Conservation (phyloP, 345 rosid genomes). For the Salix arbutifolia region DNA sequence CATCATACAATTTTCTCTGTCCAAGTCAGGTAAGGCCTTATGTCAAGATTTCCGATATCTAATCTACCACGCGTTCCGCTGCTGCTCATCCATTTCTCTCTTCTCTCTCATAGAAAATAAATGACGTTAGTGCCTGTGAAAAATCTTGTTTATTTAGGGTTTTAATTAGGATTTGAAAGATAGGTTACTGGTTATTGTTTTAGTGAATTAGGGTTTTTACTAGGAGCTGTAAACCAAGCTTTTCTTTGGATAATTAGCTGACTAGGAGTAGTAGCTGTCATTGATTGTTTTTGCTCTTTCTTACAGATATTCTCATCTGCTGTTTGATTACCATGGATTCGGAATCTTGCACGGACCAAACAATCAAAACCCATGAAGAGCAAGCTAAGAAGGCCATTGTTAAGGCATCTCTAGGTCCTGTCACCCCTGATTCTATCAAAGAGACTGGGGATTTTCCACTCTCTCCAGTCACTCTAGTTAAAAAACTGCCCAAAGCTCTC, state of each 20-base stretch:
- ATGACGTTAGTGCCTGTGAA: neutral
- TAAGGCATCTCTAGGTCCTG: conserved; percentile 29
- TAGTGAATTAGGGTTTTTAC: conserved; percentile 1
- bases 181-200: neutral
- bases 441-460: conserved; percentile 37
- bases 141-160: neutral
- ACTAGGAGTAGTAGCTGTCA: neutral
- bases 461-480: conserved; percentile 31
- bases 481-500: conserved; percentile 14
- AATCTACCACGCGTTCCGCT: neutral
- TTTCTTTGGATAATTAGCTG: neutral
- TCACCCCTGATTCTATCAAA: conserved; percentile 38
- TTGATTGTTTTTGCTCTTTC: neutral
- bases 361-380: neutral
- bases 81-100: neutral
- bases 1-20: neutral
- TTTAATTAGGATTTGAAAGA: neutral
- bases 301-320: conserved; percentile 9
- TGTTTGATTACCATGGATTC: conserved; percentile 20
- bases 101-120: neutral
- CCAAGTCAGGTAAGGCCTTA: neutral
- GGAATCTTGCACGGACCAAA: conserved; percentile 8
- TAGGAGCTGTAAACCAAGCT: neutral
- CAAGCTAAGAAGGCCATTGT: conserved; percentile 6
- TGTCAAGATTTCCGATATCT: neutral